Conservation (phyloP, 208 protist genomes). For the Histomonas meleagridis region DNA sequence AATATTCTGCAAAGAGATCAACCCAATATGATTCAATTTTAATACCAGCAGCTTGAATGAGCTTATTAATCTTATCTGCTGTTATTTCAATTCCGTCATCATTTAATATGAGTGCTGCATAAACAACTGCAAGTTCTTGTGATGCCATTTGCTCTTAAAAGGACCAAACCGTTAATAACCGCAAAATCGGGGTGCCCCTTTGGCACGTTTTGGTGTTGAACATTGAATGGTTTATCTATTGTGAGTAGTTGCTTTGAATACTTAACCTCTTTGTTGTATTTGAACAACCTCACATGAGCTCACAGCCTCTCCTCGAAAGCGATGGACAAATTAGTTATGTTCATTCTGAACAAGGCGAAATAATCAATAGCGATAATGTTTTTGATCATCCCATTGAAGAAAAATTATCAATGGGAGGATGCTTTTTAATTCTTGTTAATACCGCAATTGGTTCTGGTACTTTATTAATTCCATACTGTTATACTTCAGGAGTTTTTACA, state of each 20-base stretch:
- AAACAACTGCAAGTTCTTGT: conserved; percentile 14
- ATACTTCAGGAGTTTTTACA: not conserved
- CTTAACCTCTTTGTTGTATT: too few species aligned
- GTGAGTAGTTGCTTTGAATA: too few species aligned
- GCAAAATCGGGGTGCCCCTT: too few species aligned
- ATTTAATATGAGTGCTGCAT: conserved; percentile 2
- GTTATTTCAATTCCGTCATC: conserved; percentile 20
- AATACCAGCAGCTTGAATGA: not conserved
- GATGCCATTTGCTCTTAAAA: too few species aligned
- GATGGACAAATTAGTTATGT: too few species aligned
- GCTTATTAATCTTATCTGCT: not conserved
- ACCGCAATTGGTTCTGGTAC: conserved; percentile 23
- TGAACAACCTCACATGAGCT: too few species aligned
- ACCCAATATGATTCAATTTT: not conserved
- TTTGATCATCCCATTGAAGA: not conserved
- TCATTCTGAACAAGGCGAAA: too few species aligned
- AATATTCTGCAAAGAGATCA: conserved; percentile 10
- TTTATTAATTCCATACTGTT: not conserved
- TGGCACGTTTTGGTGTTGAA: too few species aligned
- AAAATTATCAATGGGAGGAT: not conserved
- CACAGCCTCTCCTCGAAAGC: too few species aligned
- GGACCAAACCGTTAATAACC: too few species aligned
- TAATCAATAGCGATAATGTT: not conserved
- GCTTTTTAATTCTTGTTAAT: not conserved
- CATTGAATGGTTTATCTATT: too few species aligned